These are phyloP conservation scores for button mushroom (Agaricus bisporus) DNA, from an alignment of 768 basidiomycete species.

Conservation along the genomic window DNA sequence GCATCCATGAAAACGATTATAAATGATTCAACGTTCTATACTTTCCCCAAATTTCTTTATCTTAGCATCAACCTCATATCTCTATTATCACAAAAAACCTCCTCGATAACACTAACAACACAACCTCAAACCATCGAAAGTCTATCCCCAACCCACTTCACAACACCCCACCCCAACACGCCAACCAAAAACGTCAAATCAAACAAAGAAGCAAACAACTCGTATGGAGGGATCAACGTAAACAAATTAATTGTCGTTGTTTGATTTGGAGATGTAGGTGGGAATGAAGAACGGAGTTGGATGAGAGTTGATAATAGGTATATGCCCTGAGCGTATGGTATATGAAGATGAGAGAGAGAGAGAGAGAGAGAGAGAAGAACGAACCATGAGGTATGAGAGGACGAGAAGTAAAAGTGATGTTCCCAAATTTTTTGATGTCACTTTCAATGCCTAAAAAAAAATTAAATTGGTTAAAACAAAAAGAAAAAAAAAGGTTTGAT, in stretches of 20 bases:
- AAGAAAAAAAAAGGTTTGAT: no score
- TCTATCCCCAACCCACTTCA: slow-evolving; percentile 48
- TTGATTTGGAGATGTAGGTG: slow-evolving; percentile 38
- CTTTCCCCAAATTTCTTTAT: no score
- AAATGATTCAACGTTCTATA: no score
- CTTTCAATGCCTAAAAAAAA: slow-evolving; percentile 43
- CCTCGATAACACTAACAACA: no score
- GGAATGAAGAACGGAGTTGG: slow-evolving; percentile 78
- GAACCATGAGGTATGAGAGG: slow-evolving; percentile 79
- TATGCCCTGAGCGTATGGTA: slow-evolving; percentile 59
- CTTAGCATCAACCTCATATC: no score
- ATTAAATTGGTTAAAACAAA: no score
- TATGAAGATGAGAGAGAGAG: no score
- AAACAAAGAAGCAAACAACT: slow-evolving; percentile 69
- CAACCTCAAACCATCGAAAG: background rate
- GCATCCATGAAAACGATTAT: no score
- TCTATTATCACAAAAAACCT: no score
- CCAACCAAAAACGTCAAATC: slow-evolving; percentile 66
- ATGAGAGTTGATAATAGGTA: slow-evolving; percentile 81
- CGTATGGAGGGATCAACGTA: slow-evolving; percentile 64
- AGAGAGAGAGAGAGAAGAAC: no score
- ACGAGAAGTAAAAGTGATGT: slow-evolving; percentile 73
- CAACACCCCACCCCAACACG: slow-evolving; percentile 38
- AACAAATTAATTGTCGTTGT: slow-evolving; percentile 46
- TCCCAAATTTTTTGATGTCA: slow-evolving; percentile 63